A percentile compares a stretch with the other conserved stretches of the same genome.
phyloP scores from a whole-genome alignment of 371 early-diverging fungal genomes.

The Mucor saturninus region DNA sequence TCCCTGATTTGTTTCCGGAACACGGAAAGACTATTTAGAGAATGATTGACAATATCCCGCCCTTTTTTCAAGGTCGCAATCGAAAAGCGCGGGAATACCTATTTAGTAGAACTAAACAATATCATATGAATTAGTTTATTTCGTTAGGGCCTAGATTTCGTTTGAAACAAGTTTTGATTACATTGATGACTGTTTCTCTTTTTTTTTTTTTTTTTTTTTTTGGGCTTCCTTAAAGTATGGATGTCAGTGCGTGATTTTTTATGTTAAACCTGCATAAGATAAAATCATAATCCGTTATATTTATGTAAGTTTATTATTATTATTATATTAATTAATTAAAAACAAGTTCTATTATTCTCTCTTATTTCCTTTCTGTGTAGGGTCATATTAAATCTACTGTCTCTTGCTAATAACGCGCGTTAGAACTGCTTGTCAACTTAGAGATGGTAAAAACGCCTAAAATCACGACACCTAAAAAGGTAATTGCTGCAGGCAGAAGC shows the following conservation, averaged over 20 bases:
- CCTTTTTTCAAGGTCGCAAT: background rate
- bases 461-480: constrained; percentile 61
- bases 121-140: constrained; percentile 6
- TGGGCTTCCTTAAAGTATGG: background rate
- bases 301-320: background rate
- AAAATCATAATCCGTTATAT: background rate
- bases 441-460: constrained; percentile 59
- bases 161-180: constrained; percentile 8
- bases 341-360: background rate
- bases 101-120: constrained; percentile 1
- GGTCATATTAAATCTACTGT: constrained; percentile 1
- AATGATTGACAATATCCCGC: constrained; percentile 20
- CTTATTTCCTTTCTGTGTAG: background rate
- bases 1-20: constrained; percentile 25
- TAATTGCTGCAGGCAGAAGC: constrained; percentile 61
- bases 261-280: constrained; percentile 4
- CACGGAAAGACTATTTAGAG: constrained; percentile 23
- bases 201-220: constrained; percentile 3
- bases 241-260: constrained; percentile 10
- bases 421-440: constrained; percentile 29
- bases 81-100: constrained; percentile 7
- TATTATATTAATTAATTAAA: background rate
- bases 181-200: background rate
- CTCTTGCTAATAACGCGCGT: constrained; percentile 14
- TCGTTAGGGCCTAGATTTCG: constrained; percentile 4